Evolutionary conservation across 2,329 filamentous ascomycete species (phyloP).

Genomic region (Cercospora janseana): DNA sequence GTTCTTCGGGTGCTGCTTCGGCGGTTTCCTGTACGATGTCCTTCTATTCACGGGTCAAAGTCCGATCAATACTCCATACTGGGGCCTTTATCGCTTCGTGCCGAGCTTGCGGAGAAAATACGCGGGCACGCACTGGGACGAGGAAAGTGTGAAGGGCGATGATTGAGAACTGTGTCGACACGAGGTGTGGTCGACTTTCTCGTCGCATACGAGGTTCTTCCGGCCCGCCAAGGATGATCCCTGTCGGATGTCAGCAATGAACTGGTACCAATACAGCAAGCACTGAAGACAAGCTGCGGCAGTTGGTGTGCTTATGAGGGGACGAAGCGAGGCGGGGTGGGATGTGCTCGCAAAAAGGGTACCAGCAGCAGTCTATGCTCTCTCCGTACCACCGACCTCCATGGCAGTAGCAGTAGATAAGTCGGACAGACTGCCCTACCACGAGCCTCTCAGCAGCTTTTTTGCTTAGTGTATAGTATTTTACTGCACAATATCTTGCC

Average conservation of each 20-base stretch:
- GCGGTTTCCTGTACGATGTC: slow-evolving; percentile 65
- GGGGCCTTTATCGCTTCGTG: slow-evolving; percentile 56
- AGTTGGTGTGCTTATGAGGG: no score
- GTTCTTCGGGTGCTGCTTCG: slow-evolving; percentile 62
- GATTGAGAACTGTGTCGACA: slow-evolving; percentile 11
- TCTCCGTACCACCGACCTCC: no score
- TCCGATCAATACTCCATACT: slow-evolving; percentile 65
- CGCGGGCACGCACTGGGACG: slow-evolving; percentile 28
- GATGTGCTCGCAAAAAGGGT: no score
- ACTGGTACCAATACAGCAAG: not conserved
- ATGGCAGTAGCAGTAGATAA: no score
- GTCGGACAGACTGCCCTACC: no score
- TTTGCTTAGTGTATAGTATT: no score
- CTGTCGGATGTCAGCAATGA: not conserved
- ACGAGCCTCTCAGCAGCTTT: no score
- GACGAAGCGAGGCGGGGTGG: no score
- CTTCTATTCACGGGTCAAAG: slow-evolving; percentile 69
- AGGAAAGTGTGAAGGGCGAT: slow-evolving; percentile 26
- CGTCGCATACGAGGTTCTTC: slow-evolving; percentile 9
- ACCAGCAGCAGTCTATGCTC: no score
- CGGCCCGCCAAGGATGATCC: slow-evolving; percentile 15
- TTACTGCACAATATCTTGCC: no score
- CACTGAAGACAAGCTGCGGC: not conserved
- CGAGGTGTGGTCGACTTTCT: slow-evolving; percentile 15
- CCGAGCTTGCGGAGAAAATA: slow-evolving; percentile 32